These are phyloP conservation scores for Monotropa hypopitys DNA, from an alignment of 179 eudicot species.

Conservation along the genomic window DNA sequence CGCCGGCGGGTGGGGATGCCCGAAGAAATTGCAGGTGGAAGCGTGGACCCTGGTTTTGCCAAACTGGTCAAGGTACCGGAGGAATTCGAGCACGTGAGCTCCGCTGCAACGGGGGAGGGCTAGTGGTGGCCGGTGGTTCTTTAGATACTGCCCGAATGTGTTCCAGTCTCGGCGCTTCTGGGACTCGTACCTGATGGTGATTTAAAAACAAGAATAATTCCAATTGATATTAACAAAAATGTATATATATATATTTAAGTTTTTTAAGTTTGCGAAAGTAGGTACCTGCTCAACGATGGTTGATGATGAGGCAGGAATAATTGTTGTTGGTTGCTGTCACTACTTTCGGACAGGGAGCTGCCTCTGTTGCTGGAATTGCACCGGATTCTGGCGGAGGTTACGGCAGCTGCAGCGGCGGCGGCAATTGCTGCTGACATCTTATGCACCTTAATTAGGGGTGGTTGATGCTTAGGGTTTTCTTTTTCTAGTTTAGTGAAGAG, in stretches of 20 bases:
- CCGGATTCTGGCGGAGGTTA: neutral
- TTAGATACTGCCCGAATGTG: slow-evolving; percentile 69
- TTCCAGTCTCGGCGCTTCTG: slow-evolving; percentile 83
- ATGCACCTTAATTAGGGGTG: neutral
- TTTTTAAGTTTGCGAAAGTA: neutral
- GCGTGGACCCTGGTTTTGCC: slow-evolving; percentile 75
- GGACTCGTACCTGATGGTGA: slow-evolving; percentile 27
- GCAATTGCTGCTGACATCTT: slow-evolving; percentile 10
- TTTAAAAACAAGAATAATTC: neutral
- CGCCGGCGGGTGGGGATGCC: slow-evolving; percentile 65
- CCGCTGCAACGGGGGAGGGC: slow-evolving; percentile 60
- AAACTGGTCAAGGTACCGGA: slow-evolving; percentile 71
- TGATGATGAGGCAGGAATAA: slow-evolving; percentile 8
- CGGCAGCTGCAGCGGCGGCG: neutral
- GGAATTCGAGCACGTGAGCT: slow-evolving; percentile 74
- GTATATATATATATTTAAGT: too few relatives aligned
- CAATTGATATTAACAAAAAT: too few relatives aligned
- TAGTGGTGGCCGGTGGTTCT: slow-evolving; percentile 73
- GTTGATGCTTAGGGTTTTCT: too few relatives aligned
- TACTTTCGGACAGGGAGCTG: slow-evolving; percentile 16
- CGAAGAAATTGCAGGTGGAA: slow-evolving; percentile 54
- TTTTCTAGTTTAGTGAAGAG: neutral
- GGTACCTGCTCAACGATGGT: slow-evolving; percentile 35
- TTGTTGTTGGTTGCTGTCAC: neutral
- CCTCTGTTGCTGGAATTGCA: neutral